Conservation (phyloP, 108 stramenopile species). For the Cyclotella kingstonii region DNA sequence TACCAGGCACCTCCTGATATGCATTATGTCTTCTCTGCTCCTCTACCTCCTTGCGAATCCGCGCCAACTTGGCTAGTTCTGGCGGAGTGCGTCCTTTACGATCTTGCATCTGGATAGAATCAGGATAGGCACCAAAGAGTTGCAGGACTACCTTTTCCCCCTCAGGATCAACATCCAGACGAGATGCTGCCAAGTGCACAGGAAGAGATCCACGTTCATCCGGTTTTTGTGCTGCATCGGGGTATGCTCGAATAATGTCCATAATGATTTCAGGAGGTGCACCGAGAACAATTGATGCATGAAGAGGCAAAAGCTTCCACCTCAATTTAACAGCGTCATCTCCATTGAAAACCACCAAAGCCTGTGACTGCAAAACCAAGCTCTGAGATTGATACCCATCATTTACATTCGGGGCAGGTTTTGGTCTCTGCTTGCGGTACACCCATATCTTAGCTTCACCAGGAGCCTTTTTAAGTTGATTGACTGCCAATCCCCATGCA, state of each 20-base stretch:
- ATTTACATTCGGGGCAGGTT: conserved; percentile 21
- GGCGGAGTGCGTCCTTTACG: conserved; percentile 41
- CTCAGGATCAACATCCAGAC: conserved; percentile 41
- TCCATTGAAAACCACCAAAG: conserved; percentile 23
- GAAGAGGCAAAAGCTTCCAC: conserved; percentile 47
- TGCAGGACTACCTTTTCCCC: conserved; percentile 45
- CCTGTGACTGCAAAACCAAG: conserved; percentile 6
- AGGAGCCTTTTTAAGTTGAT: conserved; percentile 20
- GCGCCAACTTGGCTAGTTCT: conserved; percentile 41
- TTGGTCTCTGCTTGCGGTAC: conserved; percentile 10
- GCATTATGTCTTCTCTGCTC: conserved; percentile 24
- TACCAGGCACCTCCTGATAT: neutral
- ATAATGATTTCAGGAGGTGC: conserved; percentile 35
- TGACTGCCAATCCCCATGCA: conserved; percentile 32
- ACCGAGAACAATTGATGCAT: conserved; percentile 43
- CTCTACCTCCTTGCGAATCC: conserved; percentile 35
- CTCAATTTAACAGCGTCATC: conserved; percentile 13
- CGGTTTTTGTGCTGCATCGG: conserved; percentile 26
- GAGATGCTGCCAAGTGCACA: conserved; percentile 43
- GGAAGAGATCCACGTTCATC: conserved; percentile 44
- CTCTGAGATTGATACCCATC: conserved; percentile 25
- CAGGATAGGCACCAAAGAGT: conserved; percentile 33
- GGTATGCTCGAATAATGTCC: conserved; percentile 34
- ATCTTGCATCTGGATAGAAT: conserved; percentile 41
- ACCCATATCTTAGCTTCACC: conserved; percentile 44